Evolutionary conservation across 2,329 filamentous ascomycete species (phyloP).

Genomic region (Fusarium hainanense): DNA sequence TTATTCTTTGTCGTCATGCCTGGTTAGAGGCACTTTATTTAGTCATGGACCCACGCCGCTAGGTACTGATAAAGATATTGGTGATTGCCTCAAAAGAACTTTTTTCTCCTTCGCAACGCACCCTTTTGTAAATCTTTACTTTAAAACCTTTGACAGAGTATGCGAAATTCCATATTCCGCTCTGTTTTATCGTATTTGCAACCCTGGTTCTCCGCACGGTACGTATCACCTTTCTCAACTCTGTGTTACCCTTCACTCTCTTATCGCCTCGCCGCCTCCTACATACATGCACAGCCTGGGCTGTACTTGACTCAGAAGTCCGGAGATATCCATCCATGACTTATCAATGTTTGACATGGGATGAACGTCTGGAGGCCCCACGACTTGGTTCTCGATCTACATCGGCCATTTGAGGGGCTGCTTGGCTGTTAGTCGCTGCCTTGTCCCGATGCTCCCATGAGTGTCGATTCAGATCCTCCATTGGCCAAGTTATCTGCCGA

Average conservation of each 20-base stretch:
- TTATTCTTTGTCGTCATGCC: background rate
- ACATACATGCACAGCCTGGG: background rate
- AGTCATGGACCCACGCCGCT: constrained; percentile 26
- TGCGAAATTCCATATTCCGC: constrained; percentile 11
- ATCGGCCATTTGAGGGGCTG: constrained; percentile 33
- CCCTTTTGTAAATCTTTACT: too few species aligned
- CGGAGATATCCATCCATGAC: background rate
- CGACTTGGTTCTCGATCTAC: constrained; percentile 29
- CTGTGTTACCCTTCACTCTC: background rate
- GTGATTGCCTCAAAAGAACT: background rate
- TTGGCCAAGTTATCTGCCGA: constrained; percentile 33
- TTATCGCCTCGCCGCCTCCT: constrained; percentile 17
- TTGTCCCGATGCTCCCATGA: constrained; percentile 38
- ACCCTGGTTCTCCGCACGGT: constrained; percentile 8
- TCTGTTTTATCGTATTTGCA: background rate
- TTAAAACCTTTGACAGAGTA: background rate
- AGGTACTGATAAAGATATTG: constrained; percentile 17
- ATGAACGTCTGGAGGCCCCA: constrained; percentile 10
- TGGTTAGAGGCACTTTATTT: background rate
- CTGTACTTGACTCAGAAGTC: background rate
- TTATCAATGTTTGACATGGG: background rate
- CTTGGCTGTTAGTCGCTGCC: constrained; percentile 18
- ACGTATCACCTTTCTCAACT: constrained; percentile 11
- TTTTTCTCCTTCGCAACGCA: background rate
- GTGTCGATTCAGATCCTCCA: constrained; percentile 17